Conservation (phyloP, 495 filamentous ascomycete genomes). For the Evernia prunastri region DNA sequence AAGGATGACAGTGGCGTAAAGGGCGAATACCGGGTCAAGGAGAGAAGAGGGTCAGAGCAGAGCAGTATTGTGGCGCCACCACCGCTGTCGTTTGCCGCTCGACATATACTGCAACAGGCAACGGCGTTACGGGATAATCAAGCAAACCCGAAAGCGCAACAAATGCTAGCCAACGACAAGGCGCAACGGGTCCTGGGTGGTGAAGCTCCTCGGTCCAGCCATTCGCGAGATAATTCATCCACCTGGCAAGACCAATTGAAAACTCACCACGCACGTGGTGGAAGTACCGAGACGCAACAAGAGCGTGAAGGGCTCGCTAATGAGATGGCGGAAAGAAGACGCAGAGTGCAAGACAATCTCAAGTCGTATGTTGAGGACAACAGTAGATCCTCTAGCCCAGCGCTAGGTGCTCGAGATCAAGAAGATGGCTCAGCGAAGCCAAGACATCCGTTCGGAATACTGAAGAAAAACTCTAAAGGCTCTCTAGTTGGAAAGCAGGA, state of each 20-base stretch:
- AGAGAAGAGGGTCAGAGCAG: constrained; percentile 11
- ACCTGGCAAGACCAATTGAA: constrained; percentile 26
- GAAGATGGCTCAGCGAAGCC: constrained; percentile 35
- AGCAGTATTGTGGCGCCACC: constrained; percentile 16
- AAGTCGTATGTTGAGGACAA: constrained; percentile 64
- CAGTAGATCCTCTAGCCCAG: constrained; percentile 48
- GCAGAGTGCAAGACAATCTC: constrained; percentile 75
- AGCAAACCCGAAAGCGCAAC: constrained; percentile 29
- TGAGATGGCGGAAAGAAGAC: constrained; percentile 70
- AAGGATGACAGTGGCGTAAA: constrained; percentile 50
- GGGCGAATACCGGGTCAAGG: constrained; percentile 34
- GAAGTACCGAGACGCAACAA: constrained; percentile 53
- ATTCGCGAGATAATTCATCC: constrained; percentile 15
- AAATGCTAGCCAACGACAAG: constrained; percentile 25
- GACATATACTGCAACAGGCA: constrained; percentile 33
- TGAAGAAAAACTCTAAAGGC: constrained; percentile 63
- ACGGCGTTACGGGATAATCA: constrained; percentile 27
- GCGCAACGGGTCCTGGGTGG: constrained; percentile 26
- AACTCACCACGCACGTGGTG: constrained; percentile 43
- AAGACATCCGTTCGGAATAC: constrained; percentile 58
- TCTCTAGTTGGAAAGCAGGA: constrained; percentile 46
- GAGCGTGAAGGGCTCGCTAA: constrained; percentile 73
- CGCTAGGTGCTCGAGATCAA: constrained; percentile 41
- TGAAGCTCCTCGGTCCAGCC: constrained; percentile 22
- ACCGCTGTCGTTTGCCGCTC: constrained; percentile 28